phyloP scores from a whole-genome alignment of 2,329 filamentous ascomycete species.

The Trichophyton schoenleinii region DNA sequence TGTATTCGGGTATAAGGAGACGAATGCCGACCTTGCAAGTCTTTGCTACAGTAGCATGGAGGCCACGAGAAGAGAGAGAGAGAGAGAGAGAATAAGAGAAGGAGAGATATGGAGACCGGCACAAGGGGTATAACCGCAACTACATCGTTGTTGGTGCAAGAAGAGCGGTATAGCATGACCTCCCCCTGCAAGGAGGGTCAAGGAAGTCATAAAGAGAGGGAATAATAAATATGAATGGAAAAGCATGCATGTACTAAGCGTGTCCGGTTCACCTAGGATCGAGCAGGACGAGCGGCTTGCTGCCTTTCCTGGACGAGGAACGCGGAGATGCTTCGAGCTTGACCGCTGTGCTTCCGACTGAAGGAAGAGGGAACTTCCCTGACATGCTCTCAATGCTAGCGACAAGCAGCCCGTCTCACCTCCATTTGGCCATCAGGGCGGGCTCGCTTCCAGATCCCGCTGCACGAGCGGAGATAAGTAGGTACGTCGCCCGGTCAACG shows the following conservation, averaged over 20 bases:
- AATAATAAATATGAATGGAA: slow-evolving; percentile 7
- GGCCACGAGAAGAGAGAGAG: slow-evolving; percentile 17
- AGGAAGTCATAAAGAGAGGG: neutral
- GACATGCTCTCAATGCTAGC: slow-evolving; percentile 24
- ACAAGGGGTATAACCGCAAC: slow-evolving; percentile 19
- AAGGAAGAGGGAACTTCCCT: slow-evolving; percentile 4
- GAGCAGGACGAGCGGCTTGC: slow-evolving; percentile 21
- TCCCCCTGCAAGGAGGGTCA: slow-evolving; percentile 15
- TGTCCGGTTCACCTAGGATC: slow-evolving; percentile 22
- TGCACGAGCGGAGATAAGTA: slow-evolving; percentile 25
- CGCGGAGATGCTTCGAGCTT: slow-evolving; percentile 24
- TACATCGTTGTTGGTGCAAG: slow-evolving; percentile 26
- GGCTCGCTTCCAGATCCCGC: slow-evolving; percentile 26
- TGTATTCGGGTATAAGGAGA: slow-evolving; percentile 16
- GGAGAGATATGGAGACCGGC: neutral
- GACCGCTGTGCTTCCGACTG: slow-evolving; percentile 13
- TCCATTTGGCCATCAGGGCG: slow-evolving; percentile 31
- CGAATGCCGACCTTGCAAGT: slow-evolving; percentile 15
- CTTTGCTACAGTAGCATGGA: slow-evolving; percentile 19
- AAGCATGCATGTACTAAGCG: slow-evolving; percentile 24
- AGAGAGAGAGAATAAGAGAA: slow-evolving; percentile 11
- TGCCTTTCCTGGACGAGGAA: slow-evolving; percentile 22
- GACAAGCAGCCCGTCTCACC: slow-evolving; percentile 22
- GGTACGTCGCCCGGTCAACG: slow-evolving; percentile 25
- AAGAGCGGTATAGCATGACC: slow-evolving; percentile 26